A percentile compares a stretch with the other conserved stretches of the same genome.
These are phyloP conservation scores for Boletus sp. DNA, from an alignment of 768 basidiomycete species.

Conservation along the genomic window DNA sequence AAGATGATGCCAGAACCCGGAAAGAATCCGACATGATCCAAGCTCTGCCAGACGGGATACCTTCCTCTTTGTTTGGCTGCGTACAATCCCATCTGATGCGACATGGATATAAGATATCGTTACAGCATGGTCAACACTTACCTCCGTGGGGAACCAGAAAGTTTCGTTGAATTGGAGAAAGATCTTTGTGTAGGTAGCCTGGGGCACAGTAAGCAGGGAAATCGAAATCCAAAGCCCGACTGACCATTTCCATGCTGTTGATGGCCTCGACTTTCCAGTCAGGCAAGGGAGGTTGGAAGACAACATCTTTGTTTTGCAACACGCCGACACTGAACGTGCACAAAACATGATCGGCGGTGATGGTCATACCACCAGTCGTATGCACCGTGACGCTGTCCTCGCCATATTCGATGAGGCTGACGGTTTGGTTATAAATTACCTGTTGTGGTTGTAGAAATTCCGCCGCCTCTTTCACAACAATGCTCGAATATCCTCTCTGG, in stretches of 20 bases:
- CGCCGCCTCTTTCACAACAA: conserved; percentile 54
- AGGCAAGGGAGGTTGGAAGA: conserved; percentile 52
- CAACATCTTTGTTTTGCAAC: conserved; percentile 57
- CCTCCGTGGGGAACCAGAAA: conserved; percentile 56
- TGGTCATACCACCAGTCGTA: conserved; percentile 38
- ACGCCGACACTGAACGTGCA: conserved; percentile 70
- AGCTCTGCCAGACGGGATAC: conserved; percentile 66
- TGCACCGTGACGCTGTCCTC: conserved; percentile 47
- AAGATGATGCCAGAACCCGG: conserved; percentile 52
- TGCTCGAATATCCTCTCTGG: conserved; percentile 57
- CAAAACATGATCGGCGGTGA: conserved; percentile 55
- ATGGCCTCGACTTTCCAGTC: conserved; percentile 62
- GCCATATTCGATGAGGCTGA: conserved; percentile 46
- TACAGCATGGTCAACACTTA: neutral
- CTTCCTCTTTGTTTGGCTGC: conserved; percentile 56
- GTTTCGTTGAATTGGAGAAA: conserved; percentile 60
- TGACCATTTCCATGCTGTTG: conserved; percentile 57
- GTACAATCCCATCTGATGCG: conserved; percentile 42
- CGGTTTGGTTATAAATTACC: conserved; percentile 46
- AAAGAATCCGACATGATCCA: conserved; percentile 56
- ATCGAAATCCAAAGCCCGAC: neutral
- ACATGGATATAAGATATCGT: neutral
- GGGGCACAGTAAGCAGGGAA: neutral
- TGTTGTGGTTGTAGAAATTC: conserved; percentile 49
- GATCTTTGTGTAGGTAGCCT: conserved; percentile 64